These are phyloP conservation scores for Persicaria maculosa DNA, from an alignment of 148 eudicot genomes.

Conservation along the genomic window DNA sequence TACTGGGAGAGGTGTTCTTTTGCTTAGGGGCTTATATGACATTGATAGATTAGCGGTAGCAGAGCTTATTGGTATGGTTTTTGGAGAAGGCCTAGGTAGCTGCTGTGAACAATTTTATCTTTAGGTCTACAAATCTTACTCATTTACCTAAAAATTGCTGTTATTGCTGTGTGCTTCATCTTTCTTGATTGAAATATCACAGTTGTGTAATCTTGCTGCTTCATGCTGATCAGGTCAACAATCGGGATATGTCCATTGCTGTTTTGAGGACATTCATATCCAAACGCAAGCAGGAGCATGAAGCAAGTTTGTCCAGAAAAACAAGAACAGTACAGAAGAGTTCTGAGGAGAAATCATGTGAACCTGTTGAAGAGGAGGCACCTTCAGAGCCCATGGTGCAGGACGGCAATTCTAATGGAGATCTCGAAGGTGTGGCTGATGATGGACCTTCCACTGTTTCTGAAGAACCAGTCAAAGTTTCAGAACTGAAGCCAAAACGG, in stretches of 20 bases:
- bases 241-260: slow-evolving; percentile 91
- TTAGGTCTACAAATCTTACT: not conserved
- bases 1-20: not conserved
- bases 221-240: slow-evolving; percentile 58
- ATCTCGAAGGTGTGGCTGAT: slow-evolving; percentile 34
- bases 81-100: not conserved
- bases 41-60: not conserved
- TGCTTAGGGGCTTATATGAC: not conserved
- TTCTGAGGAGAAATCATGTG: slow-evolving; percentile 23
- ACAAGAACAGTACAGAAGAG: slow-evolving; percentile 32
- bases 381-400: slow-evolving; percentile 26
- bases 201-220: slow-evolving; percentile 8
- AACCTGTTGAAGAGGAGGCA: slow-evolving; percentile 22
- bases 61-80: not conserved
- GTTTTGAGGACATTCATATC: slow-evolving; percentile 79
- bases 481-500: slow-evolving; percentile 38
- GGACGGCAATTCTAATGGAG: slow-evolving; percentile 42
- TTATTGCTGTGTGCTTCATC: not conserved
- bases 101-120: not conserved
- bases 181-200: slow-evolving; percentile 18
- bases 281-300: slow-evolving; percentile 75
- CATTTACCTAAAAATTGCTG: not conserved
- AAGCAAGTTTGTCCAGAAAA: slow-evolving; percentile 43
- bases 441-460: slow-evolving; percentile 39
- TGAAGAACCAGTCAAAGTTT: slow-evolving; percentile 27